Evolutionary conservation across 345 rosid genomes (phyloP).

Genomic region (Murraya paniculata): DNA sequence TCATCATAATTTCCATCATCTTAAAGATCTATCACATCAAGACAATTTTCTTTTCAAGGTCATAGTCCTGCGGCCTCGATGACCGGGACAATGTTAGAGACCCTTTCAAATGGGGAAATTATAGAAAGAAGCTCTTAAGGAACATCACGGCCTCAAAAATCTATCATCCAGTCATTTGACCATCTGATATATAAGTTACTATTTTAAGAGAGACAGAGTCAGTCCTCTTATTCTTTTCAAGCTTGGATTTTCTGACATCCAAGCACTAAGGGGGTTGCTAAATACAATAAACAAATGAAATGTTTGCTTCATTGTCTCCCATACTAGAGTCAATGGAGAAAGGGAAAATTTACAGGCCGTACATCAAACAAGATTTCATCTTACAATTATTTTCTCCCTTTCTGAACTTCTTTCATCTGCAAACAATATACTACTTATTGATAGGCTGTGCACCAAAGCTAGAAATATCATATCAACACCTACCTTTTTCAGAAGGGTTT

Average conservation of each 20-base stretch:
- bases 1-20: not conserved
- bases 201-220: not conserved
- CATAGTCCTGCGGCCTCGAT: not conserved
- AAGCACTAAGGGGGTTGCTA: not conserved
- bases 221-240: not conserved
- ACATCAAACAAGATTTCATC: not conserved
- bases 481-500: conserved; percentile 83
- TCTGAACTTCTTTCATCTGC: not conserved
- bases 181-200: not conserved
- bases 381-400: not conserved
- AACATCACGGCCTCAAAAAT: not conserved
- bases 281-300: not conserved
- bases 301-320: not conserved
- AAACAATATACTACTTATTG: not conserved
- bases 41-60: not conserved
- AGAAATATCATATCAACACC: conserved; percentile 14
- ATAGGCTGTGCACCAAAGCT: not conserved
- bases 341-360: not conserved
- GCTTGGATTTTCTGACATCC: not conserved
- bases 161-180: not conserved
- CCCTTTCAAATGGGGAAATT: not conserved
- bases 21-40: not conserved
- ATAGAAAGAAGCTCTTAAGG: not conserved
- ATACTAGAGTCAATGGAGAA: not conserved
- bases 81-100: not conserved